phyloP scores from a whole-genome alignment of 2,329 filamentous ascomycete genomes.

The Didymella sp. region DNA sequence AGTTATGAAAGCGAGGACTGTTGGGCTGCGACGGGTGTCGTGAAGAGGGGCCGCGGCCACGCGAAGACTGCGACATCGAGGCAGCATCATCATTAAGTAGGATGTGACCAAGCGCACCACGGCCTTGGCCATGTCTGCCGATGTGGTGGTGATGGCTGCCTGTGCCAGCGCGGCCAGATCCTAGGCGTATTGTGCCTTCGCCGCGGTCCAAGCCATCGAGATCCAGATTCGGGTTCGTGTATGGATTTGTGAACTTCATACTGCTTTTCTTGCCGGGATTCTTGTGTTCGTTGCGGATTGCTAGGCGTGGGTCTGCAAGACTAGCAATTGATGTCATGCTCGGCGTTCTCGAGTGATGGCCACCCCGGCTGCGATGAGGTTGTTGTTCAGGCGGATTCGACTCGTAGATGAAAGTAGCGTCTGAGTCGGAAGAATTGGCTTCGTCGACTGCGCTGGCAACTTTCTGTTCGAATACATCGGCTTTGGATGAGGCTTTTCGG shows the following conservation, averaged over 20 bases:
- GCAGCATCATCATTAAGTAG: slow-evolving; percentile 57
- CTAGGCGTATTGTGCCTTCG: slow-evolving; percentile 49
- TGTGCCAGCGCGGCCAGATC: slow-evolving; percentile 56
- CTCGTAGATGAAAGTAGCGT: slow-evolving; percentile 98
- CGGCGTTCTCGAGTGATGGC: slow-evolving; percentile 87
- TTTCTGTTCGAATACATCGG: slow-evolving; percentile 97
- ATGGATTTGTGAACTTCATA: slow-evolving; percentile 90
- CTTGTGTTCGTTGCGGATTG: slow-evolving; percentile 68
- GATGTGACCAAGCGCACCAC: slow-evolving; percentile 73
- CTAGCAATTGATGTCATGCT: slow-evolving; percentile 84
- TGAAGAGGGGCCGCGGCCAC: slow-evolving; percentile 65
- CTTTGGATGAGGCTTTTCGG: slow-evolving; percentile 82
- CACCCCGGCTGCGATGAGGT: slow-evolving; percentile 74
- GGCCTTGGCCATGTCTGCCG: slow-evolving; percentile 76
- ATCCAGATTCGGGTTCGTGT: slow-evolving; percentile 67
- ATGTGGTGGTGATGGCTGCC: slow-evolving; percentile 83
- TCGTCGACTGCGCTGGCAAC: slow-evolving; percentile 96
- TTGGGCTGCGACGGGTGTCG: slow-evolving; percentile 71
- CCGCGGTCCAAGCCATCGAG: slow-evolving; percentile 48
- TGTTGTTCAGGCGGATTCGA: slow-evolving; percentile 79
- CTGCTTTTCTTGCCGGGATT: slow-evolving; percentile 79
- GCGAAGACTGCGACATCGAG: slow-evolving; percentile 75
- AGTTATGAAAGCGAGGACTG: slow-evolving; percentile 65
- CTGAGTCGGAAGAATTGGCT: slow-evolving; percentile 94
- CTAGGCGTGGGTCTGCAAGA: slow-evolving; percentile 64